phyloP scores from a whole-genome alignment of 2,329 filamentous ascomycete species.

The Ciborinia camelliae region DNA sequence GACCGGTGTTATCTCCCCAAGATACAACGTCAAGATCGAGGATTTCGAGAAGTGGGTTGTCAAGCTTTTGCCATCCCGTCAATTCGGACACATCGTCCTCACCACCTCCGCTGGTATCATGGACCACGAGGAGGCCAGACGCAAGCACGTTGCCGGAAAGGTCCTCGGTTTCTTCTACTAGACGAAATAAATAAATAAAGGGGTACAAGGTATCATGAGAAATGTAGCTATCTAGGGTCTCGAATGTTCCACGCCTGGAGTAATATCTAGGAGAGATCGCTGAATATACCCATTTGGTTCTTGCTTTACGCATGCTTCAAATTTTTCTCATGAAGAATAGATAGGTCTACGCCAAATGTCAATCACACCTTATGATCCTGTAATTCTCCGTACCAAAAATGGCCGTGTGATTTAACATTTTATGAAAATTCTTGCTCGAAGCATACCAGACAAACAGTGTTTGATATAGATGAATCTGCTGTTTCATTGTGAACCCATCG shows the following conservation, averaged over 20 bases:
- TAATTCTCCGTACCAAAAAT: constrained; percentile 5
- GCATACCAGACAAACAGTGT: too few relatives aligned
- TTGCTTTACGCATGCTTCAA: constrained; percentile 30
- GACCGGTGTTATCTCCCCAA: constrained; percentile 97
- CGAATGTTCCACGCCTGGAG: constrained; percentile 23
- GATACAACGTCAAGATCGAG: constrained; percentile 97
- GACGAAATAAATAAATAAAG: constrained; percentile 28
- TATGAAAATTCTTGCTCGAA: not conserved
- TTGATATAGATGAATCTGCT: not conserved
- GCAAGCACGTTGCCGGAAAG: constrained; percentile 99
- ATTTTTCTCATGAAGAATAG: constrained; percentile 30
- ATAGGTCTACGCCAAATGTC: constrained; percentile 37
- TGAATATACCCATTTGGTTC: constrained; percentile 33
- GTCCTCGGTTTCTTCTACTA: constrained; percentile 99
- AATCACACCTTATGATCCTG: constrained; percentile 36
- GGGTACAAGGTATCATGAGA: constrained; percentile 36
- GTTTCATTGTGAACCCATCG: not conserved
- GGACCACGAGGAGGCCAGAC: constrained; percentile 99
- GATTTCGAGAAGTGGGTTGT: constrained; percentile 99
- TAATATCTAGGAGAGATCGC: constrained; percentile 25
- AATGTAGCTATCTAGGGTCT: constrained; percentile 33
- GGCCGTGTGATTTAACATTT: not conserved
- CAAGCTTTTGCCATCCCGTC: constrained; percentile 98
- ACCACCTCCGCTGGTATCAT: constrained; percentile 99
- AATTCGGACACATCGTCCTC: constrained; percentile 99